Conservation (phyloP, 2,329 filamentous ascomycete genomes). For the Penicillium sp. region DNA sequence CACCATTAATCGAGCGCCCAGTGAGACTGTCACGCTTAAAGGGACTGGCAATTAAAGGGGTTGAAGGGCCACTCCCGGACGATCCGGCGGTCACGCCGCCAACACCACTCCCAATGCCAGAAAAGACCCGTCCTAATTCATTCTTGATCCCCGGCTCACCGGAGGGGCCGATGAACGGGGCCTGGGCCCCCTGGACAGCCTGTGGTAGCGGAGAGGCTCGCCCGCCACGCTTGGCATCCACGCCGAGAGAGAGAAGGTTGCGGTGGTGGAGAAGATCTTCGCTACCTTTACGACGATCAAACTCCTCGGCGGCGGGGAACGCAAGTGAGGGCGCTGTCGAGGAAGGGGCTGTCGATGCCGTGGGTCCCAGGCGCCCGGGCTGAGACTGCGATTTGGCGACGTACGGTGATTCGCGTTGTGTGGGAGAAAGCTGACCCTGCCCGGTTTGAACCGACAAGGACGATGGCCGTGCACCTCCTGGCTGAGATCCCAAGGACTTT, state of each 20-base stretch:
- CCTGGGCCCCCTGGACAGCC: constrained; percentile 86
- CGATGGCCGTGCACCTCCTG: constrained; percentile 29
- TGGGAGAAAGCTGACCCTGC: constrained; percentile 29
- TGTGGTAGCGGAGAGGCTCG: constrained; percentile 84
- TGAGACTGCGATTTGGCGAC: constrained; percentile 29
- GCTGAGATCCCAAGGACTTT: constrained; percentile 37
- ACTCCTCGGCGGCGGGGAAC: constrained; percentile 28
- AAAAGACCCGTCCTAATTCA: constrained; percentile 91
- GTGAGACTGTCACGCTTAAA: constrained; percentile 46
- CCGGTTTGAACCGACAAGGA: constrained; percentile 29
- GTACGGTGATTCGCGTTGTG: constrained; percentile 32
- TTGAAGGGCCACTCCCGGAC: constrained; percentile 48
- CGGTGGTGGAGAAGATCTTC: constrained; percentile 57
- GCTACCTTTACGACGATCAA: constrained; percentile 41
- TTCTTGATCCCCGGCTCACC: constrained; percentile 88
- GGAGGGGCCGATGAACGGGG: constrained; percentile 68
- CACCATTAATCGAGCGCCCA: constrained; percentile 40
- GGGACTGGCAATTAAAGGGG: constrained; percentile 49
- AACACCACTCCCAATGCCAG: constrained; percentile 73
- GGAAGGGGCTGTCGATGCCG: constrained; percentile 19
- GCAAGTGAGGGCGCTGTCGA: constrained; percentile 24
- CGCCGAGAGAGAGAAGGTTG: constrained; percentile 64
- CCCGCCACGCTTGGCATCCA: constrained; percentile 73
- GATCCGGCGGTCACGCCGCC: constrained; percentile 48
- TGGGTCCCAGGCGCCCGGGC: constrained; percentile 30